Conservation (phyloP, 1,139 yeast genomes). For the Kluyveromyces marxianus region DNA sequence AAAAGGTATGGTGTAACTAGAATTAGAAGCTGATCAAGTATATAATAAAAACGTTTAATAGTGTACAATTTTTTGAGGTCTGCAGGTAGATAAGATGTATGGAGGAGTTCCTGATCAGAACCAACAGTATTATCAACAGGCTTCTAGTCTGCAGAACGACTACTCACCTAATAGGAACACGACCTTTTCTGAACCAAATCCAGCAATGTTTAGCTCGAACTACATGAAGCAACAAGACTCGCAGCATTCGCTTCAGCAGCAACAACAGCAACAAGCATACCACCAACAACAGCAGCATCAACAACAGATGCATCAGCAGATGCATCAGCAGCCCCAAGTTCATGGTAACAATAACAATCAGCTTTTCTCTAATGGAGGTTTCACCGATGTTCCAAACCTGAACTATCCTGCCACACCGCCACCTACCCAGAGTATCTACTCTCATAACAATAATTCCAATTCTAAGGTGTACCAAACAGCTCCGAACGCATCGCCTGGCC, state of each 20-base stretch:
- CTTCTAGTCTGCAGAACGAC: background rate
- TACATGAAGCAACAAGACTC: conserved; percentile 34
- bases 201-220: conserved; percentile 28
- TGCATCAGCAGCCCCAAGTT: conserved; percentile 20
- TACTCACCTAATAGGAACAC: background rate
- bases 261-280: conserved; percentile 18
- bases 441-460: conserved; percentile 25
- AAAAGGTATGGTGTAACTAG: background rate
- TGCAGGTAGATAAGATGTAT: background rate
- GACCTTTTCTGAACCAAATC: conserved; percentile 25
- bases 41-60: background rate
- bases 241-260: conserved; percentile 27
- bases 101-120: background rate
- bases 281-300: conserved; percentile 34
- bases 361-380: conserved; percentile 7
- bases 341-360: conserved; percentile 1
- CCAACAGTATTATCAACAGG: conserved; percentile 14
- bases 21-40: background rate
- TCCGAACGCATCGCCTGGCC: conserved; percentile 24
- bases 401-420: conserved; percentile 27
- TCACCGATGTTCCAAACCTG: conserved; percentile 26
- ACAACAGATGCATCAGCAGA: conserved; percentile 28
- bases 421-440: conserved; percentile 19
- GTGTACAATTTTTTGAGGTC: background rate
- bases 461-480: conserved; percentile 16